Conservation (phyloP, 2,329 filamentous ascomycete species). For the Fusarium avenaceum region DNA sequence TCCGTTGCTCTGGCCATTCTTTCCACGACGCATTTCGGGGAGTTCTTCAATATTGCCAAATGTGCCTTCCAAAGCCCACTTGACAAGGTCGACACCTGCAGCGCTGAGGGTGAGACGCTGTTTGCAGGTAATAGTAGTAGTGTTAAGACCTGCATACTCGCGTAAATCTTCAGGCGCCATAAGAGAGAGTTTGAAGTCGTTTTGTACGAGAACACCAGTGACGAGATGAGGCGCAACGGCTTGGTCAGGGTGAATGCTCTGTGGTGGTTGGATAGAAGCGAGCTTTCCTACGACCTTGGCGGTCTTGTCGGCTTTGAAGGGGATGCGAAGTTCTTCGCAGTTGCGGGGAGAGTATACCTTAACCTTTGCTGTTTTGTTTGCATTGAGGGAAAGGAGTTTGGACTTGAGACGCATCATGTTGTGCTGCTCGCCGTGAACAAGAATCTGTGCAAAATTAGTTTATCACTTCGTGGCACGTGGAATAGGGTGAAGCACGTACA, state of each 20-base stretch:
- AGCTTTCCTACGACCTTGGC: conserved; percentile 97
- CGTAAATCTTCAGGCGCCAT: conserved; percentile 97
- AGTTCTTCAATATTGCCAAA: conserved; percentile 87
- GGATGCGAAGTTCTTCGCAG: conserved; percentile 93
- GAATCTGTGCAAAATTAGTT: conserved; percentile 70
- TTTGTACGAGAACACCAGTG: conserved; percentile 93
- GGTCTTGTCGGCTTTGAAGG: conserved; percentile 94
- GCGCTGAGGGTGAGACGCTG: conserved; percentile 90
- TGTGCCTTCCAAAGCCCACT: conserved; percentile 93
- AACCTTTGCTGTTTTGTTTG: conserved; percentile 81
- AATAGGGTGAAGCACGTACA: conserved; percentile 64
- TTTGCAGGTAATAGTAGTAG: conserved; percentile 92
- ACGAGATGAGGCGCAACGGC: conserved; percentile 68
- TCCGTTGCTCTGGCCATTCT: conserved; percentile 52
- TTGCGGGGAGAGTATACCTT: conserved; percentile 96
- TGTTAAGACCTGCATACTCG: conserved; percentile 97
- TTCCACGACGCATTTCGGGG: conserved; percentile 64
- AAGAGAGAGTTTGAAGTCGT: conserved; percentile 95
- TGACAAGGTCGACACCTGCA: conserved; percentile 90
- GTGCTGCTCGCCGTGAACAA: conserved; percentile 96
- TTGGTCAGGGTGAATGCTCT: conserved; percentile 44
- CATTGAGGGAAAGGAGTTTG: conserved; percentile 92
- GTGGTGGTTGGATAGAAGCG: conserved; percentile 81
- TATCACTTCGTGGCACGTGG: not conserved
- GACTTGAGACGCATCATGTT: conserved; percentile 99